Evolutionary conservation across 2,329 filamentous ascomycete genomes (phyloP).

Genomic region (Hymenoscyphus albidus): DNA sequence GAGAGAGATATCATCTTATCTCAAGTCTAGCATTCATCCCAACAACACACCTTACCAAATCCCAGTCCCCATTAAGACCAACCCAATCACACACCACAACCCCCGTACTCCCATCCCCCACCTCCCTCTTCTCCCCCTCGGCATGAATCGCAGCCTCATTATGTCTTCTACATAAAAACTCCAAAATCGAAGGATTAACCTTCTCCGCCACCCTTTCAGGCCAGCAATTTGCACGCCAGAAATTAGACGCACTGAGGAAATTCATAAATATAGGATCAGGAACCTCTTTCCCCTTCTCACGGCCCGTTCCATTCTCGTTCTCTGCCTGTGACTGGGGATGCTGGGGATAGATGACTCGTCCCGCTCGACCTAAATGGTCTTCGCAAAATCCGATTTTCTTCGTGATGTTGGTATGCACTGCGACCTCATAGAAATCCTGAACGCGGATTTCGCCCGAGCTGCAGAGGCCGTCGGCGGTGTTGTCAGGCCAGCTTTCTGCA

Average conservation of each 20-base stretch:
- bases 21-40: slow-evolving; percentile 79
- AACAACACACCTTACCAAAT: slow-evolving; percentile 79
- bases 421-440: slow-evolving; percentile 92
- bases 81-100: slow-evolving; percentile 95
- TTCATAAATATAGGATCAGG: slow-evolving; percentile 74
- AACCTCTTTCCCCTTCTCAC: slow-evolving; percentile 20
- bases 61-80: slow-evolving; percentile 82
- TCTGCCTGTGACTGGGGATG: slow-evolving; percentile 35
- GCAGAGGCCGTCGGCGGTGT: slow-evolving; percentile 70
- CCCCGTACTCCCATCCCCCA: slow-evolving; percentile 74
- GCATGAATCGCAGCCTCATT: slow-evolving; percentile 35
- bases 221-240: slow-evolving; percentile 90
- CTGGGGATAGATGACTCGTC: slow-evolving; percentile 46
- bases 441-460: slow-evolving; percentile 73
- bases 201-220: slow-evolving; percentile 85
- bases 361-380: slow-evolving; percentile 73
- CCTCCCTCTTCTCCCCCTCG: slow-evolving; percentile 33
- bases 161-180: slow-evolving; percentile 58
- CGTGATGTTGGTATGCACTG: slow-evolving; percentile 68
- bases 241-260: slow-evolving; percentile 87
- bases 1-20: slow-evolving; percentile 32
- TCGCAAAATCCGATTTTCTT: slow-evolving; percentile 73
- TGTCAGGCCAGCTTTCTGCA: slow-evolving; percentile 75
- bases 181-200: slow-evolving; percentile 72
- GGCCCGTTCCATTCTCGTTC: slow-evolving; percentile 15